Conservation (phyloP, 441 rosid genomes). For the Populus hybrid region DNA sequence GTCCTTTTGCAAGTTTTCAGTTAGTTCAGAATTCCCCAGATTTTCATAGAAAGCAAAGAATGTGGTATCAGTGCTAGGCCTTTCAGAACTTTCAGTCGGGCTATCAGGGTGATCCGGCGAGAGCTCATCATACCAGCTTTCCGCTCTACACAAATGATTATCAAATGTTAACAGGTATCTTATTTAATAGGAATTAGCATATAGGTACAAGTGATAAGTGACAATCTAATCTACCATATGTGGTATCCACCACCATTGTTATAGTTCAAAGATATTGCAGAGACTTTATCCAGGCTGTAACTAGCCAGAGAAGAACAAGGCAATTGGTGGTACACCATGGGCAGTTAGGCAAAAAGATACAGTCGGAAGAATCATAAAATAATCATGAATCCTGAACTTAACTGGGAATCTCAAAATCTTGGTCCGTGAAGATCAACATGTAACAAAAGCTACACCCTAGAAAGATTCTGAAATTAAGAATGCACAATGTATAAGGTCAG, state of each 20-base stretch:
- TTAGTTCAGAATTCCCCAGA: background rate
- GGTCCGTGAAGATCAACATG: background rate
- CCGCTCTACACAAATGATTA: background rate
- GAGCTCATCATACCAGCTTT: conserved; percentile 7
- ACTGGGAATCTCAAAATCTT: background rate
- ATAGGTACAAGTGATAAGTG: background rate
- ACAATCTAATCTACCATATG: background rate
- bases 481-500: background rate
- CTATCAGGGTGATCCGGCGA: background rate
- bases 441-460: background rate
- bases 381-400: background rate
- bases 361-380: background rate
- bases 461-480: background rate
- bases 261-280: background rate
- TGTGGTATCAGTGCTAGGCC: conserved; percentile 9
- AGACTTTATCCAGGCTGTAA: background rate
- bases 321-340: background rate
- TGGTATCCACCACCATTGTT: background rate
- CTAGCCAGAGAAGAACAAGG: background rate
- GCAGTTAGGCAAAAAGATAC: background rate
- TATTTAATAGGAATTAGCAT: background rate
- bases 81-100: background rate
- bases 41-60: conserved; percentile 9
- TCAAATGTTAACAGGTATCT: background rate
- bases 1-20: background rate